Evolutionary conservation across 1,139 yeast species (phyloP).

Genomic region (Candida tetrigidarum): DNA sequence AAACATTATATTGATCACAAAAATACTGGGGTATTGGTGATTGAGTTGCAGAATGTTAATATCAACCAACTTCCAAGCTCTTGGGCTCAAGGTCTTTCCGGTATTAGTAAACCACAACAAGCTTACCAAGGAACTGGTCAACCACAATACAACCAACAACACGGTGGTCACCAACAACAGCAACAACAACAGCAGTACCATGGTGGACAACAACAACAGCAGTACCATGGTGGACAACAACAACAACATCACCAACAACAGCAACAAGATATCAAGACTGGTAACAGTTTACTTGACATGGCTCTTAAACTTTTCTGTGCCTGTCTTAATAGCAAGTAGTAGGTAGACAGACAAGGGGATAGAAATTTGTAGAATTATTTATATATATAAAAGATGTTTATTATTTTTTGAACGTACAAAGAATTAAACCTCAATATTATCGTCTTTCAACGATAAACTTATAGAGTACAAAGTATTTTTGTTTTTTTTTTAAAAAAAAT

Average conservation of each 20-base stretch:
- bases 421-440: too few relatives aligned
- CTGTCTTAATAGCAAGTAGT: constrained; percentile 27
- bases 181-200: constrained; percentile 24
- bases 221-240: constrained; percentile 25
- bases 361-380: constrained; percentile 2
- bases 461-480: too few relatives aligned
- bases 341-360: not conserved
- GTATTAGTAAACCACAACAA: constrained; percentile 30
- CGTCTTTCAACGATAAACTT: too few relatives aligned
- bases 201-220: constrained; percentile 24
- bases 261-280: constrained; percentile 14
- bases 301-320: constrained; percentile 37
- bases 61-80: constrained; percentile 52
- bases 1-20: constrained; percentile 64
- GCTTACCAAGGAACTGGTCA: constrained; percentile 32
- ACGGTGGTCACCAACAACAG: constrained; percentile 21
- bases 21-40: constrained; percentile 80
- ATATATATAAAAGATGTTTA: constrained; percentile 3
- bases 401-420: too few relatives aligned
- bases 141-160: constrained; percentile 33
- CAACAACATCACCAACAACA: too few relatives aligned
- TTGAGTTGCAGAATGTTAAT: constrained; percentile 53
- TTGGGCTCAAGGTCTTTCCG: constrained; percentile 40
- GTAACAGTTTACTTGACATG: constrained; percentile 32
- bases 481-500: too few relatives aligned